These are phyloP conservation scores for Candida glucosophila DNA, from an alignment of 1,139 yeast genomes.

Conservation along the genomic window DNA sequence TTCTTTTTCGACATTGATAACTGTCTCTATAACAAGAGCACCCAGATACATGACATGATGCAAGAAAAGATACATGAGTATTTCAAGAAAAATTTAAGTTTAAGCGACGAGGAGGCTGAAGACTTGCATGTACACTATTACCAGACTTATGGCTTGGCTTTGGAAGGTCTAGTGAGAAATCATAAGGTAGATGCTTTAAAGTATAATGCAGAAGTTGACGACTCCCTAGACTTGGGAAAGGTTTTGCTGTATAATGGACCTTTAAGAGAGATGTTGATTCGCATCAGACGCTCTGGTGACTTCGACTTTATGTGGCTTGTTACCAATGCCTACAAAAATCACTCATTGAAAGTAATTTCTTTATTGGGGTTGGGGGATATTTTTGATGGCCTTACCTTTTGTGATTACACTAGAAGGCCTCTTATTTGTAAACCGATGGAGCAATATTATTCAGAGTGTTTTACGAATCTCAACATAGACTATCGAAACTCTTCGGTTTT, in stretches of 20 bases:
- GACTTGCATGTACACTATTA: constrained; percentile 67
- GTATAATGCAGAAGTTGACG: constrained; percentile 84
- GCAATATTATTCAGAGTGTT: constrained; percentile 42
- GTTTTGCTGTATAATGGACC: constrained; percentile 54
- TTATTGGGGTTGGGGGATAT: constrained; percentile 81
- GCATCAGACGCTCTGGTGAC: constrained; percentile 28
- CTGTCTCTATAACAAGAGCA: constrained; percentile 69
- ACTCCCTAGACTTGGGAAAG: constrained; percentile 75
- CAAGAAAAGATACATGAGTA: constrained; percentile 75
- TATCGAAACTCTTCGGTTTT: constrained; percentile 29
- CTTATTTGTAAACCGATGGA: constrained; percentile 83
- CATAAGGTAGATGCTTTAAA: constrained; percentile 83
- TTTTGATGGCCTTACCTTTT: constrained; percentile 88
- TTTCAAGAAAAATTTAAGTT: constrained; percentile 54
- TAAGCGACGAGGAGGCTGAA: constrained; percentile 71
- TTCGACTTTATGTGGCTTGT: constrained; percentile 63
- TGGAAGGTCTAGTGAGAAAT: constrained; percentile 80
- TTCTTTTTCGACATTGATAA: constrained; percentile 92
- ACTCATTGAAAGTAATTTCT: constrained; percentile 69
- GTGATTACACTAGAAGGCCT: constrained; percentile 67
- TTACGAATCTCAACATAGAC: constrained; percentile 54
- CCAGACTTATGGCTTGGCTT: constrained; percentile 81
- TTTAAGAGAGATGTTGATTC: constrained; percentile 43
- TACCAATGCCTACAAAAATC: constrained; percentile 90
- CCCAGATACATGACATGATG: constrained; percentile 80